These are phyloP conservation scores for Purpureocillium lavendulum DNA, from an alignment of 2,329 filamentous ascomycete species.

Conservation along the genomic window DNA sequence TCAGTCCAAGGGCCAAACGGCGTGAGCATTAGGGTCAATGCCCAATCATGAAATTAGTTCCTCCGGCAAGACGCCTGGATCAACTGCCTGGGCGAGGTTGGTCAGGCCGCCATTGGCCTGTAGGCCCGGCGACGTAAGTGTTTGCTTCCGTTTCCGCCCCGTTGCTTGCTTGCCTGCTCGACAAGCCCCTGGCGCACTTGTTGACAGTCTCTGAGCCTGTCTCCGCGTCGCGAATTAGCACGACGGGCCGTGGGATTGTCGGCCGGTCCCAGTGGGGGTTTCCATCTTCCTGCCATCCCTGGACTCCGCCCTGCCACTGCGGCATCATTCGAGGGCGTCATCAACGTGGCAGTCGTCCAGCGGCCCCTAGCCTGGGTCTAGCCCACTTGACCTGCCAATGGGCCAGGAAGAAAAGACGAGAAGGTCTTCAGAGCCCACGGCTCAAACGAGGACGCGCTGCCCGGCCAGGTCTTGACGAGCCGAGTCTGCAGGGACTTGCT, in stretches of 20 bases:
- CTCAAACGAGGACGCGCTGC: too few relatives aligned
- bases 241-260: too few relatives aligned
- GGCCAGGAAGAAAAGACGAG: too few relatives aligned
- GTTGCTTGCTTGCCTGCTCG: too few relatives aligned
- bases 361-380: slow-evolving; percentile 6
- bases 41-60: slow-evolving; percentile 8
- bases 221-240: too few relatives aligned
- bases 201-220: background rate
- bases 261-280: too few relatives aligned
- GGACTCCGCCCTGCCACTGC: too few relatives aligned
- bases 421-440: too few relatives aligned
- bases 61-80: slow-evolving; percentile 3
- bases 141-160: too few relatives aligned
- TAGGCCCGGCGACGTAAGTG: too few relatives aligned
- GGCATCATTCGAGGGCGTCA: slow-evolving; percentile 8
- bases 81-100: background rate
- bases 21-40: slow-evolving; percentile 4
- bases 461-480: background rate
- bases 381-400: slow-evolving; percentile 1
- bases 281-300: slow-evolving; percentile 2
- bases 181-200: too few relatives aligned
- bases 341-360: slow-evolving; percentile 26
- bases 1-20: background rate
- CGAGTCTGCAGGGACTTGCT: background rate
- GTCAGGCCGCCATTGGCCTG: background rate